Percentiles rank a stretch among this genome's conserved stretches.
These are phyloP conservation scores for Dioscorea alata DNA, from an alignment of 106 monocot genomes.

Conservation along the genomic window DNA sequence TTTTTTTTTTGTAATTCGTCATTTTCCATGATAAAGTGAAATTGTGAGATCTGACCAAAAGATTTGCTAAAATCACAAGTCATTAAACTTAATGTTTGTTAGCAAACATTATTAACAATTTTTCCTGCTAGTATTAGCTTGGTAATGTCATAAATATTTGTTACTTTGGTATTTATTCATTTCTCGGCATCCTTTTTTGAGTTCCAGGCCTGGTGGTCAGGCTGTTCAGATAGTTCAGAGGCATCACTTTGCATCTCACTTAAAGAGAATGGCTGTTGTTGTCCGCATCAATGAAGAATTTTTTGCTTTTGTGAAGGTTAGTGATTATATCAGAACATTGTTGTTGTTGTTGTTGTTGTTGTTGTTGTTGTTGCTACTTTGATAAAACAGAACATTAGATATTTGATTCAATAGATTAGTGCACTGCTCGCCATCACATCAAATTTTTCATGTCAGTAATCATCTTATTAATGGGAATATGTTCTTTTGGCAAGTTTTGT, in stretches of 20 bases:
- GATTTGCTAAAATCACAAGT: too few relatives aligned
- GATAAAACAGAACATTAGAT: not conserved
- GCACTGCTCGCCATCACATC: not conserved
- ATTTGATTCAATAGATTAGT: conserved; percentile 1
- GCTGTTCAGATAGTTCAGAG: conserved; percentile 94
- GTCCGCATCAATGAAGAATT: conserved; percentile 79
- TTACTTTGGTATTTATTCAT: too few relatives aligned
- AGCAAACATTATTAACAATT: too few relatives aligned
- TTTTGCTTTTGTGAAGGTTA: conserved; percentile 92
- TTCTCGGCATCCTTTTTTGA: not conserved
- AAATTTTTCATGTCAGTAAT: too few relatives aligned
- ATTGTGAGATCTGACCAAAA: too few relatives aligned
- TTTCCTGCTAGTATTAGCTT: too few relatives aligned
- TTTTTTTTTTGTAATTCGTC: too few relatives aligned
- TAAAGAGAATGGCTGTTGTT: conserved; percentile 98
- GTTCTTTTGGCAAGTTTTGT: not conserved
- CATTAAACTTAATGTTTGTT: too few relatives aligned
- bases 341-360: too few relatives aligned
- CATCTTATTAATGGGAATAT: not conserved
- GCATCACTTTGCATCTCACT: conserved; percentile 95
- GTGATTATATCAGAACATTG: not conserved
- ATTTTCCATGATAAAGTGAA: too few relatives aligned
- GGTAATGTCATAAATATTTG: too few relatives aligned
- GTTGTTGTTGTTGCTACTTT: too few relatives aligned
- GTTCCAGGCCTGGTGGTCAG: conserved; percentile 73